A percentile compares a stretch with the other conserved stretches of the same genome.
These are phyloP conservation scores for Coemansia sp. DNA, from an alignment of 192 early-diverging fungal genomes.

Conservation along the genomic window DNA sequence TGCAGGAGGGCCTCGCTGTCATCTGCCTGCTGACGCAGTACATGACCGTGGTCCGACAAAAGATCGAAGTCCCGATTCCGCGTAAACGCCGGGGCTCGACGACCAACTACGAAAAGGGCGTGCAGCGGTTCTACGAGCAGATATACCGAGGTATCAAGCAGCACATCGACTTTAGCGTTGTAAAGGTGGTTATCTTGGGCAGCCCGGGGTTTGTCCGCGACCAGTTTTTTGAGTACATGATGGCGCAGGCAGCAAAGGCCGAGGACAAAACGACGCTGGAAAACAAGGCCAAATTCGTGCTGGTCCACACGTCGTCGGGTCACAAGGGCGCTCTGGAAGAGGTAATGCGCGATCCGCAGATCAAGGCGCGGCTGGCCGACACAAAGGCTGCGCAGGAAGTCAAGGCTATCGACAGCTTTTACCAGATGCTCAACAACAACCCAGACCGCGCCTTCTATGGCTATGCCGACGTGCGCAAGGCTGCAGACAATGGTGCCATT, in stretches of 20 bases:
- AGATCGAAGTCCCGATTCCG: slow-evolving; percentile 91
- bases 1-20: slow-evolving; percentile 89
- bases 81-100: slow-evolving; percentile 90
- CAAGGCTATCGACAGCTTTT: slow-evolving; percentile 80
- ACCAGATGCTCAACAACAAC: slow-evolving; percentile 85
- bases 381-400: slow-evolving; percentile 92
- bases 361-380: slow-evolving; percentile 78
- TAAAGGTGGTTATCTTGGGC: slow-evolving; percentile 94
- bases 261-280: slow-evolving; percentile 83
- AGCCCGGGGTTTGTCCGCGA: slow-evolving; percentile 96
- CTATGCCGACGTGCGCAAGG: slow-evolving; percentile 78
- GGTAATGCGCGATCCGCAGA: slow-evolving; percentile 83
- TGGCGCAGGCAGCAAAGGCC: slow-evolving; percentile 78
- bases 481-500: slow-evolving; percentile 83
- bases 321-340: slow-evolving; percentile 96
- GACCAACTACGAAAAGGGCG: slow-evolving; percentile 88
- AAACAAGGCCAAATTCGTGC: slow-evolving; percentile 84
- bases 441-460: slow-evolving; percentile 95
- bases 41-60: slow-evolving; percentile 94
- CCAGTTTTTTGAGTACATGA: slow-evolving; percentile 82
- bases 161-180: slow-evolving; percentile 88
- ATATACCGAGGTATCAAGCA: slow-evolving; percentile 83
- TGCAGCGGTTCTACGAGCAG: slow-evolving; percentile 88
- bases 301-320: slow-evolving; percentile 91
- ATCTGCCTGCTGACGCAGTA: slow-evolving; percentile 90